These are phyloP conservation scores for Ceratobasidium papillatum DNA, from an alignment of 1,284 basidiomycete species.

Conservation along the genomic window DNA sequence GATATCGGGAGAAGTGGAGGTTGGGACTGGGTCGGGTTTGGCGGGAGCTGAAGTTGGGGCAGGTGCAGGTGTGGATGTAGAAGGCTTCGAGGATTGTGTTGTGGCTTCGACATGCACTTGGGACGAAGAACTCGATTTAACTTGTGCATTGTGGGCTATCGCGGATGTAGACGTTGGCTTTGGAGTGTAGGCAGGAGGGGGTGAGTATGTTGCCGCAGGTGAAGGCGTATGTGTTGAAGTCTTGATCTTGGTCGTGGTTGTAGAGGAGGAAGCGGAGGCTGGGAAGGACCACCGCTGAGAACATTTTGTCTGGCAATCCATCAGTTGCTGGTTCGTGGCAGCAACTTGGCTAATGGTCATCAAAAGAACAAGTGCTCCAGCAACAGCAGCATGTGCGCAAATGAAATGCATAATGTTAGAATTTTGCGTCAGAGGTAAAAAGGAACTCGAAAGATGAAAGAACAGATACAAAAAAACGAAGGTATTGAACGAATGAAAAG, in stretches of 20 bases:
- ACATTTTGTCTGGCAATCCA: conserved; percentile 11
- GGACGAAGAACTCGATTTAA: background rate
- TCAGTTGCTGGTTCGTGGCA: background rate
- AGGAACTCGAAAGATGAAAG: background rate
- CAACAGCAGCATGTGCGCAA: background rate
- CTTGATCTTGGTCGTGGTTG: background rate
- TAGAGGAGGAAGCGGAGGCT: background rate
- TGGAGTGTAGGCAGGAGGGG: background rate
- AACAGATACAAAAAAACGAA: background rate
- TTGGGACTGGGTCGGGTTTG: background rate
- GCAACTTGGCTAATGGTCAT: background rate
- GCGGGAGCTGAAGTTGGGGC: background rate
- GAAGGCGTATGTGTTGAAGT: background rate
- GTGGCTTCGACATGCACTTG: background rate
- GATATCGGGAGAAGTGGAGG: background rate
- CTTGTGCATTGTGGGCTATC: background rate
- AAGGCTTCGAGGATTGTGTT: background rate
- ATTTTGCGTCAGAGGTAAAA: background rate
- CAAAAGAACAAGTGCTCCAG: background rate
- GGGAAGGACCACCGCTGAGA: conserved; percentile 12
- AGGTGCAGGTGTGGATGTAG: background rate
- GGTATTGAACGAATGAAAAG: background rate
- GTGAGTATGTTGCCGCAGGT: background rate
- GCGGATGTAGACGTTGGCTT: background rate
- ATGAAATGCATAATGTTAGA: conserved; percentile 15